Conservation (phyloP, 495 filamentous ascomycete genomes). For the Hyaloscypha bicolor region DNA sequence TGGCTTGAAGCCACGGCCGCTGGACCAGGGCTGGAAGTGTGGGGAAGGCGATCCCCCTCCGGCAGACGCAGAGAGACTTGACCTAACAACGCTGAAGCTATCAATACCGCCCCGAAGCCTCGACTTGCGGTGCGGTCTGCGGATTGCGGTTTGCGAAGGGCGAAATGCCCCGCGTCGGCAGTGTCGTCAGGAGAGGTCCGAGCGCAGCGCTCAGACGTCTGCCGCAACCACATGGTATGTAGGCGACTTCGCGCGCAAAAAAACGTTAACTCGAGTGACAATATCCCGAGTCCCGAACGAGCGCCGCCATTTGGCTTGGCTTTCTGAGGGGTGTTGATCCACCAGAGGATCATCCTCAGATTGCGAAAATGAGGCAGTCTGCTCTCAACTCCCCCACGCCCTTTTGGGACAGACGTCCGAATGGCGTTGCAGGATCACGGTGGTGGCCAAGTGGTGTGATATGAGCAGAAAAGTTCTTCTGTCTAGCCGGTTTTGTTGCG, state of each 20-base stretch:
- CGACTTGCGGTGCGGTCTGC: background rate
- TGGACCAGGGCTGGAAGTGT: too few species aligned
- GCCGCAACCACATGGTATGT: background rate
- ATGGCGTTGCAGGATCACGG: background rate
- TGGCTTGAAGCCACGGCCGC: too few species aligned
- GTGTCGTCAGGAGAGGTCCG: slow-evolving; percentile 8
- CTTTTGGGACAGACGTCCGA: background rate
- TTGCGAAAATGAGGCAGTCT: background rate
- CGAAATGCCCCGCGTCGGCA: slow-evolving; percentile 23
- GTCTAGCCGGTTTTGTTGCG: background rate
- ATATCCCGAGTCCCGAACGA: background rate
- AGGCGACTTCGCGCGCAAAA: background rate
- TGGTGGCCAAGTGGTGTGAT: background rate
- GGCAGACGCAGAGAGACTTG: too few species aligned
- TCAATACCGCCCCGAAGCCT: background rate
- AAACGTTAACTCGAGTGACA: background rate
- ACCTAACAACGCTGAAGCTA: background rate
- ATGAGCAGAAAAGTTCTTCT: background rate
- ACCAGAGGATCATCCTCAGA: background rate
- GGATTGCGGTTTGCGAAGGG: background rate
- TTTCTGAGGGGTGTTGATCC: background rate
- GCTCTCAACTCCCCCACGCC: background rate
- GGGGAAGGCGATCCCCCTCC: too few species aligned
- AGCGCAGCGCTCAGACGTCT: slow-evolving; percentile 16
- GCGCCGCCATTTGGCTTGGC: background rate